Conservation (phyloP, 2,329 filamentous ascomycete species). For the Pseudopyricularia javanii region DNA sequence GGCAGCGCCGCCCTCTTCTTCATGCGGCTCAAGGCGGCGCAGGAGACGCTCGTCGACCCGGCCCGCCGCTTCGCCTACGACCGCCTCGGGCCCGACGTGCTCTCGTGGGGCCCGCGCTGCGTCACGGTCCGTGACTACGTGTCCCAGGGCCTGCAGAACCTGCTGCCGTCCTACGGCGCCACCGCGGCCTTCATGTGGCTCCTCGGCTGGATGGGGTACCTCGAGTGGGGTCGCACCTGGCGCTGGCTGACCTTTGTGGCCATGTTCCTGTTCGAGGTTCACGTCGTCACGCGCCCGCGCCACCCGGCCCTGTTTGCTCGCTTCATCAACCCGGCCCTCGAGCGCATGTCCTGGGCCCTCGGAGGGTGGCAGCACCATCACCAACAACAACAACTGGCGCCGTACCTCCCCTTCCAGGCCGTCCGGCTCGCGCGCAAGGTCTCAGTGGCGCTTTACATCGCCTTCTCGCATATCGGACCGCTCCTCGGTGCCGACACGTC, state of each 20-base stretch:
- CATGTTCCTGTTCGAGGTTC: constrained; percentile 44
- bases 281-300: constrained; percentile 40
- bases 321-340: constrained; percentile 18
- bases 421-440: constrained; percentile 64
- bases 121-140: constrained; percentile 63
- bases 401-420: constrained; percentile 77
- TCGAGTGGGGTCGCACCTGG: constrained; percentile 55
- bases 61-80: constrained; percentile 79
- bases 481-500: constrained; percentile 34
- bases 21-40: constrained; percentile 69
- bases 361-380: background rate
- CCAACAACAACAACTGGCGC: constrained; percentile 18
- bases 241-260: constrained; percentile 45
- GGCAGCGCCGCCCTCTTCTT: constrained; percentile 42
- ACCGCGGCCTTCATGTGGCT: constrained; percentile 47
- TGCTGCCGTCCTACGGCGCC: constrained; percentile 48
- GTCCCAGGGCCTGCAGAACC: constrained; percentile 42
- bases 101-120: constrained; percentile 50
- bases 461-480: constrained; percentile 68
- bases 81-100: constrained; percentile 65
- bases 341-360: constrained; percentile 19
- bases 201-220: constrained; percentile 52
- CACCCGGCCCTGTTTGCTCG: constrained; percentile 28
- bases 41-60: constrained; percentile 70
- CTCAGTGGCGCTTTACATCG: constrained; percentile 69